Conservation (phyloP, 108 stramenopile species). For the Aurantiochytrium sp. region DNA sequence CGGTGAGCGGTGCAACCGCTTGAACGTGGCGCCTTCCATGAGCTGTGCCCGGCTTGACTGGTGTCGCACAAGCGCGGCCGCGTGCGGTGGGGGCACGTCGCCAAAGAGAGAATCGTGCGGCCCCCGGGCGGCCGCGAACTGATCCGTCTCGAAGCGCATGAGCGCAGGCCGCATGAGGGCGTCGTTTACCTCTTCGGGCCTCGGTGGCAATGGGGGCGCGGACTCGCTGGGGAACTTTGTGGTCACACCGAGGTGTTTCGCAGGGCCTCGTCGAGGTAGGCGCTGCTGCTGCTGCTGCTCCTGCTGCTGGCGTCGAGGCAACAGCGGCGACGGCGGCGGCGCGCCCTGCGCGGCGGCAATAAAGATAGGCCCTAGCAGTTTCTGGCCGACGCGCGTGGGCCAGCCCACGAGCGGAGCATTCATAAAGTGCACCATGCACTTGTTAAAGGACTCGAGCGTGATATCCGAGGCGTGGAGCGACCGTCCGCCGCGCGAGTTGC, state of each 20-base stretch:
- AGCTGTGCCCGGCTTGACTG: not conserved
- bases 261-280: too few species aligned
- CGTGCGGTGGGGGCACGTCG: not conserved
- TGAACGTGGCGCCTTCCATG: not conserved
- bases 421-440: not conserved
- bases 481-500: too few species aligned
- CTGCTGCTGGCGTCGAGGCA: not conserved
- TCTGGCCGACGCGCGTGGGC: not conserved
- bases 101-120: too few species aligned
- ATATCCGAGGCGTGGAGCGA: not conserved
- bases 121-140: not conserved
- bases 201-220: too few species aligned
- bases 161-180: too few species aligned
- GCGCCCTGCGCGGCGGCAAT: not conserved
- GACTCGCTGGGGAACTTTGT: too few species aligned
- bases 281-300: too few species aligned
- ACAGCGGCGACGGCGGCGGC: not conserved
- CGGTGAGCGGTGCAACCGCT: not conserved
- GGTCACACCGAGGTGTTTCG: too few species aligned
- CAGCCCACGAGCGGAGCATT: not conserved
- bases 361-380: not conserved
- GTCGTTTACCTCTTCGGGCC: too few species aligned
- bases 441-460: not conserved
- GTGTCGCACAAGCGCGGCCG: not conserved
- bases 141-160: too few species aligned